phyloP scores from a whole-genome alignment of 2,329 filamentous ascomycete species.

The Sporothrix pseudoabietina region DNA sequence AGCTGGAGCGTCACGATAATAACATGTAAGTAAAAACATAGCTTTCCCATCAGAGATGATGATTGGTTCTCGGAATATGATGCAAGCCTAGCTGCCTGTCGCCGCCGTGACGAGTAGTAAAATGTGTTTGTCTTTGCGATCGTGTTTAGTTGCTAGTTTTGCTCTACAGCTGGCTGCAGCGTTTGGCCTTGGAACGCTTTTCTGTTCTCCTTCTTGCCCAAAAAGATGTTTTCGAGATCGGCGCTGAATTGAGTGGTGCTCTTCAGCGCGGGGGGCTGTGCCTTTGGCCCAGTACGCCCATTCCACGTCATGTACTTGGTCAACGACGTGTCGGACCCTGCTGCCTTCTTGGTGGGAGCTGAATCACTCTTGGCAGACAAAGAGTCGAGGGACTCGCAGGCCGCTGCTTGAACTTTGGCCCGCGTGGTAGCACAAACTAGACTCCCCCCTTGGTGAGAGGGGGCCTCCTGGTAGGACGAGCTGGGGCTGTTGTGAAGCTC shows the following conservation, averaged over 20 bases:
- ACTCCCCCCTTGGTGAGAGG: neutral
- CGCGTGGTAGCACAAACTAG: neutral
- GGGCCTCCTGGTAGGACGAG: conserved; percentile 29
- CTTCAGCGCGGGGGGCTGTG: conserved; percentile 30
- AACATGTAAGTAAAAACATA: conserved; percentile 12
- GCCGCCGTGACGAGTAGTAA: neutral
- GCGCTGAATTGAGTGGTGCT: conserved; percentile 35
- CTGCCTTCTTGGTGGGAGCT: neutral
- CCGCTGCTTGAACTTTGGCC: neutral
- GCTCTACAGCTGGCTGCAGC: conserved; percentile 7
- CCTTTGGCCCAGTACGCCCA: conserved; percentile 32
- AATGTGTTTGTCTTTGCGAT: neutral
- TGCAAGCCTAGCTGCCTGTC: neutral
- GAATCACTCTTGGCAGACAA: conserved; percentile 35
- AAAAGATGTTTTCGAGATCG: conserved; percentile 34
- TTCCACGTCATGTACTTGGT: conserved; percentile 37
- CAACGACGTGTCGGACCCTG: conserved; percentile 23
- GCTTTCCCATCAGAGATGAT: neutral
- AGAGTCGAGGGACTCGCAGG: conserved; percentile 18
- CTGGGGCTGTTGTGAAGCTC: neutral
- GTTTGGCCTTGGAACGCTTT: neutral
- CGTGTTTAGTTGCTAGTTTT: conserved; percentile 15
- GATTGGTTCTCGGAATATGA: neutral
- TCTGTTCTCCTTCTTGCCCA: conserved; percentile 30
- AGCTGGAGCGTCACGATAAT: conserved; percentile 10